Percentiles rank a stretch among this genome's conserved stretches.
Conservation (phyloP, 306 rosid genomes). For the Citrullus amarus region DNA sequence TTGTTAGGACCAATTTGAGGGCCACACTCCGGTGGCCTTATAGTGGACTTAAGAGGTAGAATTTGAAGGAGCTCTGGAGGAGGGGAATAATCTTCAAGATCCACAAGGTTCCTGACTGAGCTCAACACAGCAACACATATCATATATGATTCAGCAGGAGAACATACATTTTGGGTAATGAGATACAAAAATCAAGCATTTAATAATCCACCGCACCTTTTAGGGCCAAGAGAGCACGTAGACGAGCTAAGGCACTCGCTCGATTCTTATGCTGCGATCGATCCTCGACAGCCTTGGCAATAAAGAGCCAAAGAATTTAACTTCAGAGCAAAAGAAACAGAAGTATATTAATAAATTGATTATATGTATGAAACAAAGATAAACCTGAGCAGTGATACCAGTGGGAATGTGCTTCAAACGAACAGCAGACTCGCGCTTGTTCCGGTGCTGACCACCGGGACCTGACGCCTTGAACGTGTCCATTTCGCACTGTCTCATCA, state of each 20-base stretch:
- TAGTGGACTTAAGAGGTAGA: conserved; percentile 65
- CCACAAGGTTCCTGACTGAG: conserved; percentile 53
- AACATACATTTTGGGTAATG: background rate
- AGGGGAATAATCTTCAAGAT: conserved; percentile 56
- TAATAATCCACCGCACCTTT: conserved; percentile 24
- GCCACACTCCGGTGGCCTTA: conserved; percentile 66
- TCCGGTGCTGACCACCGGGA: conserved; percentile 95
- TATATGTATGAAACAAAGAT: background rate
- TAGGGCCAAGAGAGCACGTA: conserved; percentile 71
- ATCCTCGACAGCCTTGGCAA: conserved; percentile 72
- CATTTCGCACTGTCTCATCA: conserved; percentile 68
- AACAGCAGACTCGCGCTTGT: conserved; percentile 85
- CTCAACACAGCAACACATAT: background rate
- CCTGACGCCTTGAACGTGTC: conserved; percentile 69
- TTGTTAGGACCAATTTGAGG: conserved; percentile 79
- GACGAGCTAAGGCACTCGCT: conserved; percentile 65
- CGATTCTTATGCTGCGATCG: conserved; percentile 94
- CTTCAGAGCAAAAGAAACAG: background rate
- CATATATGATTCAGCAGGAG: no score
- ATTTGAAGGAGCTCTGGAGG: conserved; percentile 71
- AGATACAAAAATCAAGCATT: background rate
- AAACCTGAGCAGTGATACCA: conserved; percentile 66
- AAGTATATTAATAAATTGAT: background rate
- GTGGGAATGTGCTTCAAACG: conserved; percentile 82
- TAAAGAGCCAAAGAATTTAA: background rate